A percentile compares a stretch with the other conserved stretches of the same genome.
Evolutionary conservation across 768 basidiomycete genomes (phyloP).

Genomic region (Cubamyces lactineus): DNA sequence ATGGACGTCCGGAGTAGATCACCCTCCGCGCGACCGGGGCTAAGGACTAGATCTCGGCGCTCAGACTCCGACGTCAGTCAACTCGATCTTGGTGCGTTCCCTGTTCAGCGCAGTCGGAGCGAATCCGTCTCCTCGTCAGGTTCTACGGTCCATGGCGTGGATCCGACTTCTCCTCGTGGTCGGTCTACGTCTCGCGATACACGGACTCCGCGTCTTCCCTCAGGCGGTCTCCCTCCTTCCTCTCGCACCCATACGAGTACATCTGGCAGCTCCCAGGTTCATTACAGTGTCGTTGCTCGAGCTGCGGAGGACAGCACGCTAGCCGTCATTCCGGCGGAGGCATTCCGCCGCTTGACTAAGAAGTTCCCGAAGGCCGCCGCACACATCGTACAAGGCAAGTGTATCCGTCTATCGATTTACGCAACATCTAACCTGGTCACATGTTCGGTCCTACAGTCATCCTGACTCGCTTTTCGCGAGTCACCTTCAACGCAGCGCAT

Average conservation of each 20-base stretch:
- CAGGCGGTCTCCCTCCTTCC: slow-evolving; percentile 6
- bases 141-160: slow-evolving; percentile 65
- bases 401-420: not conserved
- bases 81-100: slow-evolving; percentile 47
- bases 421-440: slow-evolving; percentile 10
- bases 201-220: slow-evolving; percentile 14
- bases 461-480: slow-evolving; percentile 92
- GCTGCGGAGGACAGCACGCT: slow-evolving; percentile 94
- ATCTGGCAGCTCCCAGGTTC: slow-evolving; percentile 35
- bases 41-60: slow-evolving; percentile 35
- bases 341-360: slow-evolving; percentile 90
- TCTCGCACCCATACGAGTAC: slow-evolving; percentile 1
- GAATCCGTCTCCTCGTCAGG: slow-evolving; percentile 66
- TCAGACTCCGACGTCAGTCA: slow-evolving; percentile 70
- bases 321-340: slow-evolving; percentile 98
- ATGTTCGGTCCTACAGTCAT: slow-evolving; percentile 57
- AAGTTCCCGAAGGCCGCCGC: slow-evolving; percentile 97
- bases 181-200: slow-evolving; percentile 21
- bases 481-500: slow-evolving; percentile 97
- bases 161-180: slow-evolving; percentile 33
- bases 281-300: slow-evolving; percentile 84
- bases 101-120: slow-evolving; percentile 44
- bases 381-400: slow-evolving; percentile 87
- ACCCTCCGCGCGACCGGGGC: slow-evolving; percentile 14
- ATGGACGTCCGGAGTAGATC: slow-evolving; percentile 22